phyloP scores from a whole-genome alignment of 1,284 basidiomycete genomes.

The Inonotus hispidus region DNA sequence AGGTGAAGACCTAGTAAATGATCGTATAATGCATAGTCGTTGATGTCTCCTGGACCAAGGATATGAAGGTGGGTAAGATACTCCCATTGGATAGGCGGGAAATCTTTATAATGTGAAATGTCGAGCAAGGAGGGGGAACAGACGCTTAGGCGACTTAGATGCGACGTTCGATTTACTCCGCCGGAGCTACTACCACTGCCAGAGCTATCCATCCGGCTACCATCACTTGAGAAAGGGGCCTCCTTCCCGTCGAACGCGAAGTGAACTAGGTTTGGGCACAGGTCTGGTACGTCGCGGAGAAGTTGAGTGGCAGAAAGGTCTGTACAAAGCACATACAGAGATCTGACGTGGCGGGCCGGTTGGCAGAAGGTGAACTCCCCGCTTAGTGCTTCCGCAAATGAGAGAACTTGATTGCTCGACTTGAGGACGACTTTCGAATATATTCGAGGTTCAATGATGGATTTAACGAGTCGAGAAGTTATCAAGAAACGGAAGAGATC shows the following conservation, averaged over 20 bases:
- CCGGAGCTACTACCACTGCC: not conserved
- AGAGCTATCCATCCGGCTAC: too few relatives aligned
- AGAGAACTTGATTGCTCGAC: not conserved
- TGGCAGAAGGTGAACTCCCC: constrained; percentile 5
- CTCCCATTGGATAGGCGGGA: constrained; percentile 4
- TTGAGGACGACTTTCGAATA: constrained; percentile 8
- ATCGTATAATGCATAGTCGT: not conserved
- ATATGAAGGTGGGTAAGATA: constrained; percentile 13
- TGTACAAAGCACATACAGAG: constrained; percentile 2
- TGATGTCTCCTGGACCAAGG: constrained; percentile 1
- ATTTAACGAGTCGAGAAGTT: constrained; percentile 3
- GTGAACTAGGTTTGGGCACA: constrained; percentile 11
- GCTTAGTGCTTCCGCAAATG: not conserved
- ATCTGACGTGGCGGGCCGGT: constrained; percentile 5
- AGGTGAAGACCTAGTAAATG: not conserved
- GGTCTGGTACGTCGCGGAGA: not conserved
- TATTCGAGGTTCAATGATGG: not conserved
- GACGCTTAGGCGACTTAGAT: constrained; percentile 3
- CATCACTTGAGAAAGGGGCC: not conserved
- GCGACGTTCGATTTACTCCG: not conserved
- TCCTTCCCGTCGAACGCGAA: constrained; percentile 10
- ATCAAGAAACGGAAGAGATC: constrained; percentile 4
- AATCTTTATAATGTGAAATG: not conserved
- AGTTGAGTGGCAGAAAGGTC: not conserved
- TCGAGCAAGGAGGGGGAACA: not conserved